phyloP scores from a whole-genome alignment of 73 alveolate genomes.

The Tetrahymena elliotti region DNA sequence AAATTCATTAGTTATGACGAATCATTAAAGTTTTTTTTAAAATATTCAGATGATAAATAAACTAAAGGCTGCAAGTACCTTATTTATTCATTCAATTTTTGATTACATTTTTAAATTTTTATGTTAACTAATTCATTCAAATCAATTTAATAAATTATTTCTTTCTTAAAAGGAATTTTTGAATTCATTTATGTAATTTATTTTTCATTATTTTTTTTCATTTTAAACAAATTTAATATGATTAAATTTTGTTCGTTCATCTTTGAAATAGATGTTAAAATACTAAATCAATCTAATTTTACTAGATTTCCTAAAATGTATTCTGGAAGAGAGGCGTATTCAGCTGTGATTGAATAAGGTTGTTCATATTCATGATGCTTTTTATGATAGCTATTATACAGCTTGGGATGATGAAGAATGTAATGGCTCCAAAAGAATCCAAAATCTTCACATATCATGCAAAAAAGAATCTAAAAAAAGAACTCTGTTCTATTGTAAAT shows the following conservation, averaged over 20 bases:
- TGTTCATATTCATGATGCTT: constrained; percentile 59
- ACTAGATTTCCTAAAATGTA: constrained; percentile 1
- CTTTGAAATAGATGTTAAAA: too few species aligned
- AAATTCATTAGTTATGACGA: too few species aligned
- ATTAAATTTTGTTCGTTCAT: too few species aligned
- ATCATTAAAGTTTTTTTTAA: too few species aligned
- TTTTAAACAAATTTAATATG: too few species aligned
- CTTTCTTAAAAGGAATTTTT: too few species aligned
- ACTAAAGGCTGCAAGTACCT: not conserved
- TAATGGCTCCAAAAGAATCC: constrained; percentile 57
- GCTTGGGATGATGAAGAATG: constrained; percentile 47
- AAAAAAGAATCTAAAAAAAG: constrained; percentile 34
- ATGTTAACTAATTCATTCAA: not conserved
- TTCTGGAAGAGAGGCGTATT: constrained; percentile 59
- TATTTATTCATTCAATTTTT: too few species aligned
- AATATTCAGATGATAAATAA: not conserved
- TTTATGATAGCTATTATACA: constrained; percentile 51
- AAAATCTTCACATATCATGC: constrained; percentile 62
- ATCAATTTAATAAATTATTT: too few species aligned
- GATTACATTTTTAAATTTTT: not conserved
- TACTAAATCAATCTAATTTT: too few species aligned
- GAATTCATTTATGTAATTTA: too few species aligned
- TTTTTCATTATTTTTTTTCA: too few species aligned
- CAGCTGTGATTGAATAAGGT: constrained; percentile 65
- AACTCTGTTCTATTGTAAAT: not conserved